Conservation (phyloP, 495 filamentous ascomycete species). For the Aspergillus saccharolyticus region DNA sequence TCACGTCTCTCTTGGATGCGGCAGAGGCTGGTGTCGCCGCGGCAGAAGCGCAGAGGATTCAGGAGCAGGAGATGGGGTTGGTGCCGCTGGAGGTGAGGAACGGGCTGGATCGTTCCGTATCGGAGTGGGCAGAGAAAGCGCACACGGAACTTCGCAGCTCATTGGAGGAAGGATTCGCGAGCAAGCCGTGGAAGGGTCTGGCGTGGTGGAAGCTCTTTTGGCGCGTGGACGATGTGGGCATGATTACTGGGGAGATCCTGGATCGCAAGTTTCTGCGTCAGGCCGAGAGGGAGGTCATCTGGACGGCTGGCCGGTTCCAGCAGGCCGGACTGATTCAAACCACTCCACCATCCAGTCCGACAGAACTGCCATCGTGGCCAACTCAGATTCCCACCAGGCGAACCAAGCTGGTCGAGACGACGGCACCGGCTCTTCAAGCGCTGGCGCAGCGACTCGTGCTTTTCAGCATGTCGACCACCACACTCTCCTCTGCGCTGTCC, state of each 20-base stretch:
- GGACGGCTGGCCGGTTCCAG: constrained; percentile 71
- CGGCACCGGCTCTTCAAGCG: constrained; percentile 71
- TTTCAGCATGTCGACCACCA: constrained; percentile 63
- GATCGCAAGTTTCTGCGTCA: constrained; percentile 64
- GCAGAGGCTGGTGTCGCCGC: constrained; percentile 49
- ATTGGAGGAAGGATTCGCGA: constrained; percentile 68
- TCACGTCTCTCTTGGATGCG: constrained; percentile 60
- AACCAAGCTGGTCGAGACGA: constrained; percentile 49
- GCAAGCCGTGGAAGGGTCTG: constrained; percentile 65
- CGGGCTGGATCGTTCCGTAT: constrained; percentile 52
- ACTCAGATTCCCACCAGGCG: constrained; percentile 47
- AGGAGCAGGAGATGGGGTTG: constrained; percentile 28
- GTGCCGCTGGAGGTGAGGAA: constrained; percentile 40
- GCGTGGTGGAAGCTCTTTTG: constrained; percentile 95
- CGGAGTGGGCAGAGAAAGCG: constrained; percentile 68
- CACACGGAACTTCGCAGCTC: constrained; percentile 78
- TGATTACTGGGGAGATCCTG: constrained; percentile 73
- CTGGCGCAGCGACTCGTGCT: constrained; percentile 74
- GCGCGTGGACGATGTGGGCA: constrained; percentile 84
- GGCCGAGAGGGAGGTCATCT: constrained; percentile 71
- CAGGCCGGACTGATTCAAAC: constrained; percentile 55
- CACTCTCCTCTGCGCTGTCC: constrained; percentile 57
- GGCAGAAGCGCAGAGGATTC: constrained; percentile 41
- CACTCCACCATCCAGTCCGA: background rate
- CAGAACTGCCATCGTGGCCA: constrained; percentile 28